Percentiles rank a stretch among this genome's conserved stretches.
phyloP scores from a whole-genome alignment of 2,329 filamentous ascomycete species.

The Penicillium hordei region DNA sequence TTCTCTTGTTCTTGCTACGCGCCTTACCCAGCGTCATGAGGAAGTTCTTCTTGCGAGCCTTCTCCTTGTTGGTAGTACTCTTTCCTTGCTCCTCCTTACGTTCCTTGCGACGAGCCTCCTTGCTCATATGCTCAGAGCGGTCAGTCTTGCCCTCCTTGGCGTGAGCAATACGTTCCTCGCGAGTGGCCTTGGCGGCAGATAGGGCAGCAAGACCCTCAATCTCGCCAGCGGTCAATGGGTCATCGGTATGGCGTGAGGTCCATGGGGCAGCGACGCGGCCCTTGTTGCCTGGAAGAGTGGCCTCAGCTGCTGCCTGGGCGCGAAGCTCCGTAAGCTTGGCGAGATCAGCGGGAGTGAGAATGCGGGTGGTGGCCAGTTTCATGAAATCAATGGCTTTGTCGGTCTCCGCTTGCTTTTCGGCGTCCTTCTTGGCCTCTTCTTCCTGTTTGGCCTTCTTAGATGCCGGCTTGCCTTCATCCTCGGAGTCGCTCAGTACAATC shows the following conservation, averaged over 20 bases:
- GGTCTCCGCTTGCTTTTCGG: constrained; percentile 38
- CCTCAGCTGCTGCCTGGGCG: constrained; percentile 68
- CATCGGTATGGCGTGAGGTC: constrained; percentile 71
- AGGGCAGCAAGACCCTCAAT: constrained; percentile 84
- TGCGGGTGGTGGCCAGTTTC: constrained; percentile 85
- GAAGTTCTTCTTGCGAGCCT: constrained; percentile 96
- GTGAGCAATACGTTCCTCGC: constrained; percentile 82
- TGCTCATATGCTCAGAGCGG: constrained; percentile 78
- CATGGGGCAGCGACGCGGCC: constrained; percentile 47
- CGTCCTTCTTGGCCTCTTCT: constrained; percentile 32
- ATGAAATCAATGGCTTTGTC: constrained; percentile 37
- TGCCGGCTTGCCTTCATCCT: constrained; percentile 64
- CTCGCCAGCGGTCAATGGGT: constrained; percentile 83
- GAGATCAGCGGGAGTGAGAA: constrained; percentile 94
- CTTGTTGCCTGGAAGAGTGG: constrained; percentile 51
- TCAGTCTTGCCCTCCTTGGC: constrained; percentile 79
- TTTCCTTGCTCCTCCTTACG: constrained; percentile 89
- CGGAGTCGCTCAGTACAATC: constrained; percentile 70
- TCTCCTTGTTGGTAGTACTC: constrained; percentile 96
- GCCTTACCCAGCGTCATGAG: constrained; percentile 97
- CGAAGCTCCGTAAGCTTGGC: constrained; percentile 89
- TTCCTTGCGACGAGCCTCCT: constrained; percentile 77
- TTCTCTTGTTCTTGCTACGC: constrained; percentile 91
- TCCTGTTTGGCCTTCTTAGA: constrained; percentile 64
- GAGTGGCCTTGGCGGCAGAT: constrained; percentile 71